Base-by-base conservation (phyloP, 352 stramenopile species). In the Globisporangium sylvaticum region DNA sequence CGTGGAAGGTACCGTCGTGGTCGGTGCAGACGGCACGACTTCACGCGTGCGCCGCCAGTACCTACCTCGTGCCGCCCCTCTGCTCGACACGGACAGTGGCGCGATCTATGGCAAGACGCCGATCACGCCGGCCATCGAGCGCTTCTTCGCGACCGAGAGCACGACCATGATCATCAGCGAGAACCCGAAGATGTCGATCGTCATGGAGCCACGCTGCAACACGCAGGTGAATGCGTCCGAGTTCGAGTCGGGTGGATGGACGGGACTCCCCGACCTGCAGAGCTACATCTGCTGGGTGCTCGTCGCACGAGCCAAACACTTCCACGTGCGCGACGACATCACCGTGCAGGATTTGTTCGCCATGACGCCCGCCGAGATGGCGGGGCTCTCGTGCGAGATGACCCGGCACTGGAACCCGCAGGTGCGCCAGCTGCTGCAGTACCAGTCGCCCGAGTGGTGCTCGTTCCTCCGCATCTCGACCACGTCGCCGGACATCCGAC, bases 101-200 rank as follows among this genome's bases (percentile, higher is more conserved):
- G 83, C 79, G 15, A 88, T 91, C 63, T 91, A 91, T 69, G 83
- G 83, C 52, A 91, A 89, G 69, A 89, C 83, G 7, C 69, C 74
- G 0, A 58, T 88, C 31, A 79, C 79, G 2, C 72, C 79, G 0
- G 79, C 79, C 54, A 73, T 91, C n/a, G 75, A 87, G 56, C 67
- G 53, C 61, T 81, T 77, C 58, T 80, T 89, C 42, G 65, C 80
- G 18, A 75, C 72, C 1, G 69, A 77, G n/a, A 71, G 72, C 58
- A 91, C 73, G 24, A 88, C 80, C 0, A 69, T 88, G 59, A 64
- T 88, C n/a, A 72, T 76, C 42, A 78, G 74, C 59, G 67, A 83
- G 12, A 53, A 75, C n/a, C 83, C 79, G 0, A 73, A 66, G 55
- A 88, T 88, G 79, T 76, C 80, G 57, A 71, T 91, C 0, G 68